phyloP scores from a whole-genome alignment of 768 basidiomycete species.

The Mrakia gelida region DNA sequence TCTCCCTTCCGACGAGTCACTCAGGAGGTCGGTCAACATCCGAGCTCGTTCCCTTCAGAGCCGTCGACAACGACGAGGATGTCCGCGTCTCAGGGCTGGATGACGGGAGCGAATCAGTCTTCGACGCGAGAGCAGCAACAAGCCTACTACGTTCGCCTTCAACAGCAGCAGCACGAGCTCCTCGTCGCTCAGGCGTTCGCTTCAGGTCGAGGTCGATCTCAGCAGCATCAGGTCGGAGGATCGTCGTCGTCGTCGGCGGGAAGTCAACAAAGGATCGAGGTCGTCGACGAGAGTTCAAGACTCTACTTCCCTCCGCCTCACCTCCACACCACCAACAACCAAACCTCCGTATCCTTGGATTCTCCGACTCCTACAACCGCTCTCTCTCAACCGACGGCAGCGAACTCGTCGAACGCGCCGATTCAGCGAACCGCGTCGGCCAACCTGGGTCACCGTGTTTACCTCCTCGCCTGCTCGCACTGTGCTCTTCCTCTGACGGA shows the following conservation, averaged over 20 bases:
- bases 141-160: background rate
- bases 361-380: background rate
- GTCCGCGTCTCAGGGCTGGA: background rate
- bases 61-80: background rate
- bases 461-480: background rate
- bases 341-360: background rate
- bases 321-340: background rate
- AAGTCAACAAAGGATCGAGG: background rate
- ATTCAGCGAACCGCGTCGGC: background rate
- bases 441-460: background rate
- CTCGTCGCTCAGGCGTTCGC: conserved; percentile 6
- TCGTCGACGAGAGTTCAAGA: background rate
- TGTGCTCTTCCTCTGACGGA: conserved; percentile 54
- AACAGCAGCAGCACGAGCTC: background rate
- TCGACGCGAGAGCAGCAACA: background rate
- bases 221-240: background rate
- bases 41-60: background rate
- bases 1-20: background rate
- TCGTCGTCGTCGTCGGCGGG: background rate
- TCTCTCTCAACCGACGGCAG: background rate
- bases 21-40: background rate
- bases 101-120: background rate
- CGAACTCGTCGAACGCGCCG: background rate
- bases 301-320: background rate
- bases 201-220: background rate